Evolutionary conservation across 495 filamentous ascomycete genomes (phyloP), one percentile per base, ranked within the genome.

Genomic region (Mytilinidion resinicola): DNA sequence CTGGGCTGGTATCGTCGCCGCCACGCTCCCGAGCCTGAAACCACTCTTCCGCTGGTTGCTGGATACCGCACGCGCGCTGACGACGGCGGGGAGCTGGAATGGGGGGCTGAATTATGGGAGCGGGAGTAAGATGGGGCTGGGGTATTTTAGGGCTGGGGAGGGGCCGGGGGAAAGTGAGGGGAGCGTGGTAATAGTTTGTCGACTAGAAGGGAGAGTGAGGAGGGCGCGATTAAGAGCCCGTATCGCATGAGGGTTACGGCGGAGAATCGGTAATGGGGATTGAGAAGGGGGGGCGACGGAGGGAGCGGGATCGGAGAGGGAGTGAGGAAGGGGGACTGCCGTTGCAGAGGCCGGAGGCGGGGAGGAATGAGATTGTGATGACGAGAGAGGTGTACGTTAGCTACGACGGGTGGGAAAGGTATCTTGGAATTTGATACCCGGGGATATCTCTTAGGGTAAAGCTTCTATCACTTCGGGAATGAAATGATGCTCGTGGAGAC

Each of bases 11-110:
- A 68, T 71, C 43, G 37, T 69, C 25, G 67, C 69, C 17, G 67
- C 67, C 17, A 65, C 57, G 0, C 58, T 71, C 3, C 69, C 69
- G 1, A 19, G 58, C 20, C 58, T 71, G 9, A 71, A 71, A 50
- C 69, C 69, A 1, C 59, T 71, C 9, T 68, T 71, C 61, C 54
- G 46, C 53, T 61, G 62, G 65, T 34, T 56, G 15, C 52, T 67
- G 36, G 57, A 67, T 4, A 53, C 65, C 1, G 58, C 62, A 7
- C 61, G 61, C 6, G 64, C 64, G 1, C 55, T 67, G n/a, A 64
- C 64, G 10, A 59, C 42, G n/a, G 25, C 25, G 25, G 25, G 25
- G 25, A 30, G 25, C 25, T 2, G 25, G 25, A 30, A 30, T 30
- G 64, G 53, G 17, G 57, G 52, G 46, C 41, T 51, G 36, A 47